Conservation (phyloP, 306 rosid genomes). For the Potentilla sterilis region DNA sequence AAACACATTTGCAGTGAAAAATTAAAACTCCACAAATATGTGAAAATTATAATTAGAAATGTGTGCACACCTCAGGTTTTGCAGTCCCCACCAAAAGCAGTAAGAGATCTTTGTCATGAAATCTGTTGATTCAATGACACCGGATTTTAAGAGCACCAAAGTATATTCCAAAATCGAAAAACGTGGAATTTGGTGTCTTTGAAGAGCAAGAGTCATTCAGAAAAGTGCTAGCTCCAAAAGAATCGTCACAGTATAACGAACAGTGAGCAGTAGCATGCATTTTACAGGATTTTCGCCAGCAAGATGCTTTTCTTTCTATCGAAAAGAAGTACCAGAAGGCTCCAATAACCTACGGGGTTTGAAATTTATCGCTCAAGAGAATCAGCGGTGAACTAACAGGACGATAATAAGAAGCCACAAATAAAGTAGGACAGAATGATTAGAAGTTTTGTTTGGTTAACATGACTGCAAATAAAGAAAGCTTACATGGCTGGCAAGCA, state of each 20-base stretch:
- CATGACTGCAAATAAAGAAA: background rate
- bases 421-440: background rate
- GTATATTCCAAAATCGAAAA: slow-evolving; percentile 28
- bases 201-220: slow-evolving; percentile 2
- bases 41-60: background rate
- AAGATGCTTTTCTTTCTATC: background rate
- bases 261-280: no score
- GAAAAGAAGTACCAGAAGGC: slow-evolving; percentile 20
- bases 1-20: background rate
- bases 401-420: background rate
- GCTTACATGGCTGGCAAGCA: slow-evolving; percentile 33
- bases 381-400: background rate
- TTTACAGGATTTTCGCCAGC: slow-evolving; percentile 19
- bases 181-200: slow-evolving; percentile 1
- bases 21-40: background rate
- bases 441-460: background rate
- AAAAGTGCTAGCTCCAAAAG: background rate
- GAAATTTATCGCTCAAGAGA: background rate
- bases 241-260: background rate
- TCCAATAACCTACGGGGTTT: slow-evolving; percentile 9
- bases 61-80: slow-evolving; percentile 9
- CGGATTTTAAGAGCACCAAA: background rate
- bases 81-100: slow-evolving; percentile 39
- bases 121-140: slow-evolving; percentile 10
- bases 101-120: slow-evolving; percentile 11